A percentile compares a stretch with the other conserved stretches of the same genome.
phyloP scores from a whole-genome alignment of 345 rosid genomes.

The Linum usitatissimum region DNA sequence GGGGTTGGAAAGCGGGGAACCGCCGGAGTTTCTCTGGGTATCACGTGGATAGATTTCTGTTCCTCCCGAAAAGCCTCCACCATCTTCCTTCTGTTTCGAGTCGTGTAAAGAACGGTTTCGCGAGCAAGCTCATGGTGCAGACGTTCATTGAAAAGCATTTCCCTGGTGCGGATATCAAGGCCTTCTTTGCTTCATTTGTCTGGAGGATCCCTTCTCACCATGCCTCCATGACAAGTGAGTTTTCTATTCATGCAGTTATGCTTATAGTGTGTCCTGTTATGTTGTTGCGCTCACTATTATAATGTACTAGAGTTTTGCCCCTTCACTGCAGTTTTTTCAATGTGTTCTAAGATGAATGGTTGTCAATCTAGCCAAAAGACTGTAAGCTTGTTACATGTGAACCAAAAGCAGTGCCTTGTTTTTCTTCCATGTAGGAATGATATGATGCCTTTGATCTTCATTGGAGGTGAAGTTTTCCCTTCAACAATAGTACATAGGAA shows the following conservation, averaged over 20 bases:
- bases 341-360: no score
- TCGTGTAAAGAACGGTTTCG: slow-evolving; percentile 24
- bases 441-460: no score
- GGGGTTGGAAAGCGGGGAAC: slow-evolving; percentile 86
- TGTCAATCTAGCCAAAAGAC: no score
- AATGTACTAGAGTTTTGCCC: neutral
- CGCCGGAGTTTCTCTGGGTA: slow-evolving; percentile 38
- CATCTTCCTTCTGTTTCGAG: slow-evolving; percentile 8
- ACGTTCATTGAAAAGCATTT: slow-evolving; percentile 29
- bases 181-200: slow-evolving; percentile 59
- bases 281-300: neutral
- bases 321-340: no score
- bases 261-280: neutral
- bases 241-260: slow-evolving; percentile 8
- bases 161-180: slow-evolving; percentile 44
- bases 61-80: slow-evolving; percentile 45
- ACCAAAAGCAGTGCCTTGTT: no score
- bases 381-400: no score
- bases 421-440: no score
- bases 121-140: slow-evolving; percentile 46
- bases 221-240: slow-evolving; percentile 31
- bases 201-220: slow-evolving; percentile 55
- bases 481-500: no score
- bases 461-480: no score
- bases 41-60: slow-evolving; percentile 54